A percentile compares a stretch with the other conserved stretches of the same genome.
These are phyloP conservation scores for Westerdykella ornata DNA, from an alignment of 2,329 filamentous ascomycete species.

Conservation along the genomic window DNA sequence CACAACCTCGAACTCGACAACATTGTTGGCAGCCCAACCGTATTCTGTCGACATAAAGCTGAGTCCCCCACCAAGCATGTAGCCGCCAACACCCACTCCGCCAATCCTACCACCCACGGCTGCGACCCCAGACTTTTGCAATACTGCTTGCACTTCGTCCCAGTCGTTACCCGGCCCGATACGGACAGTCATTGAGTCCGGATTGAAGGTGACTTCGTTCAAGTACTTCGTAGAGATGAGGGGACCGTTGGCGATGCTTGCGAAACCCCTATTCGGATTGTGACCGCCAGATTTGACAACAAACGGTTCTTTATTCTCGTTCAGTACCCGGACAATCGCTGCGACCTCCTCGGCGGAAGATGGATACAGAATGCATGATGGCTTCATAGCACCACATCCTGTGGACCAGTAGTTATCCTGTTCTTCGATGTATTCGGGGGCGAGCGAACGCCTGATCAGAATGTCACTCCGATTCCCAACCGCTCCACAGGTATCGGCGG, in stretches of 20 bases:
- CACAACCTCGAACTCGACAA: conserved; percentile 44
- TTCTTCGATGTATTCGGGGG: conserved; percentile 13
- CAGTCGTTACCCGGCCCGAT: conserved; percentile 27
- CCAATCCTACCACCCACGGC: conserved; percentile 42
- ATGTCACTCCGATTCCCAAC: conserved; percentile 9
- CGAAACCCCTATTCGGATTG: conserved; percentile 41
- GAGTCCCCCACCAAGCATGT: conserved; percentile 39
- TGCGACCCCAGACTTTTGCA: conserved; percentile 27
- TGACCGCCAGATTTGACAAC: conserved; percentile 50
- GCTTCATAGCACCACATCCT: conserved; percentile 21
- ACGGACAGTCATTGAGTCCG: conserved; percentile 12
- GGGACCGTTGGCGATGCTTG: conserved; percentile 40
- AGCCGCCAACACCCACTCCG: conserved; percentile 43
- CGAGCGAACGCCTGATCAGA: conserved; percentile 7
- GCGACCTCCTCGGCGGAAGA: conserved; percentile 46
- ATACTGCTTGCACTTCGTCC: conserved; percentile 32
- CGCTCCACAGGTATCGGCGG: conserved; percentile 13
- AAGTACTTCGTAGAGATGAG: conserved; percentile 41
- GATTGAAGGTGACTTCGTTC: conserved; percentile 17
- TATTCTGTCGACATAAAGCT: conserved; percentile 40
- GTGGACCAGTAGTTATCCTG: conserved; percentile 23
- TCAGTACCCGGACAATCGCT: conserved; percentile 46
- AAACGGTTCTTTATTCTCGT: conserved; percentile 41
- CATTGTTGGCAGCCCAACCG: conserved; percentile 44
- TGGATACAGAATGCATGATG: conserved; percentile 23